Evolutionary conservation across 352 stramenopile species (phyloP), one percentile per base, ranked within the genome.

Genomic region (Phytopythium montanum): DNA sequence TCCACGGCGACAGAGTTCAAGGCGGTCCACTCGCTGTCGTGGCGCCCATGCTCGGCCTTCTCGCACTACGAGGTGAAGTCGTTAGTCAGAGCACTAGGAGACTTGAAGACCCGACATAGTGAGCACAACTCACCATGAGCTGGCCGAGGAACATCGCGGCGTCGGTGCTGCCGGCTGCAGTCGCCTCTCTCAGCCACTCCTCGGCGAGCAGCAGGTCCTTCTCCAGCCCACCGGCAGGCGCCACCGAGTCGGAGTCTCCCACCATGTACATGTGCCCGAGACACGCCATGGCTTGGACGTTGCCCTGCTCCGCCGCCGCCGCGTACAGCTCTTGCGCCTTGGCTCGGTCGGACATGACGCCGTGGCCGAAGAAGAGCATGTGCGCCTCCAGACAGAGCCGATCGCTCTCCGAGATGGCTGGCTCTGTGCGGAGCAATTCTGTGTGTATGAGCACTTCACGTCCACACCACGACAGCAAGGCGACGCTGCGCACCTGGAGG

Each of bases 281-380:
- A 36, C 78, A 89, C 12, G 69, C 64, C 71, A 81, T 85, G 10
- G 84, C 81, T 29, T 73, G 54, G 5, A 62, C 46, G 56, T 68
- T 80, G 8, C 66, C 65, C 38, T 77, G 62, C 28, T 70, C 67
- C n/a, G 81, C 79, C 38, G 83, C 79, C 69, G 76, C 58, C 64
- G 67, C 69, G 66, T 94, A 92, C 13, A 90, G 61, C 7, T 71
- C 51, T 5, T 81, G 51, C 23, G 84, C 81, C 68, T 70, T 80
- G 9, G 41, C 21, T 14, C 73, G 49, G 56, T 86, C 64, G 21
- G 73, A 66, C 25, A 59, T 38, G 18, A 69, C 64, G 3, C 74
- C 69, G 42, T 93, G 77, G 10, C 83, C 81, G 38, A 89, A 91
- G 62, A 80, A 91, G 19, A 75, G 61, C 36, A 82, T 69, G 51